Base-by-base conservation (phyloP, 2,329 filamentous ascomycete species). In the Pseudogymnoascus sp. region DNA sequence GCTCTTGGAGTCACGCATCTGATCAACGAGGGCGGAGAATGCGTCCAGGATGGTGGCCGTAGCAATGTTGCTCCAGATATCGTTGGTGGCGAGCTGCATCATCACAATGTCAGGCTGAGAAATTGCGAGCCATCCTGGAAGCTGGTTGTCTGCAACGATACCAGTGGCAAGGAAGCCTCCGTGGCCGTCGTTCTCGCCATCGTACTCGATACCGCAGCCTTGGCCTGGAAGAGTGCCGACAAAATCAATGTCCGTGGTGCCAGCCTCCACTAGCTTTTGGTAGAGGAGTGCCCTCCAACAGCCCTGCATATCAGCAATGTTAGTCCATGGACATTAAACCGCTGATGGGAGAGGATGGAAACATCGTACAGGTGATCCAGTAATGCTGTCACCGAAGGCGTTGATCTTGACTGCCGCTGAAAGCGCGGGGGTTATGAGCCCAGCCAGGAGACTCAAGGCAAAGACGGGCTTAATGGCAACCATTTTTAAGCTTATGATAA, bases 21-120 rank as follows among this genome's bases (percentile, higher is more conserved):
- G 73, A 2, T 68, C 69, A 1, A 79, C 69, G 22, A 80, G 65
- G 4, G 68, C 73, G 8, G 71, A 69, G 64, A 75, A 78, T 1
- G 77, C 74, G 3, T 66, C 67, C 23, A 77, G 62, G 16, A 77
- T 75, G 8, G 73, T 70, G n/a, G 65, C 64, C 0, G 72, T 63
- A 23, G 69, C 70, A 59, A 73, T 70, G 60, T 71, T 72, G 23
- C 71, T 70, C 68, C 75, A 74, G 2, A 77, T 71, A 64, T 79
- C 78, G 70, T 78, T 77, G 11, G 76, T 77, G 4, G 75, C 76
- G 1, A 80, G 69, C 64, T 79, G 75, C 76, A 79, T 77, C 69
- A 78, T 70, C 49, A 79, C 73, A n/a, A 79, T 69, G 63, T 79
- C 76, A 0, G 77, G 75, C 2, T 72, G 70, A 8, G 75, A 71